Evolutionary conservation across 140 eudicot genomes (phyloP).

Genomic region (Anethum foeniculum): DNA sequence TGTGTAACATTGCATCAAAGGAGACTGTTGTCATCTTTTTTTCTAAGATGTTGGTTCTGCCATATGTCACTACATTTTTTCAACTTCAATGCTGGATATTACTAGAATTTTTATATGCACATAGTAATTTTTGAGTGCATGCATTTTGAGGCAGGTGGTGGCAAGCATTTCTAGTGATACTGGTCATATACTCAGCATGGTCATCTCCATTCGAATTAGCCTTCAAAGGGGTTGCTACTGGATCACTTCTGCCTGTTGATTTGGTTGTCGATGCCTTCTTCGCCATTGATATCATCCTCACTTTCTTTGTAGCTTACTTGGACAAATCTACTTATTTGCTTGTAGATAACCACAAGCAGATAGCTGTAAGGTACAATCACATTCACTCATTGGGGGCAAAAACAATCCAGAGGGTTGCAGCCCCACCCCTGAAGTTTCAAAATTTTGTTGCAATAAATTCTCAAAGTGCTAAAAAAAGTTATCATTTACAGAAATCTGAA

Average conservation of each 20-base stretch:
- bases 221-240: constrained; percentile 48
- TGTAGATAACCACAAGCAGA: constrained; percentile 62
- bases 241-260: constrained; percentile 57
- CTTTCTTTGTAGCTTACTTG: constrained; percentile 88
- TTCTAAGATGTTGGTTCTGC: too few relatives aligned
- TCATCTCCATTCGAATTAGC: constrained; percentile 91
- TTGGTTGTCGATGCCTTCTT: constrained; percentile 73
- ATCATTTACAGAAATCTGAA: too few relatives aligned
- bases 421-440: too few relatives aligned
- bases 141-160: constrained; percentile 47
- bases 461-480: too few relatives aligned
- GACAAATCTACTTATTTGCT: constrained; percentile 79
- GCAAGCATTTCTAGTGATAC: constrained; percentile 76
- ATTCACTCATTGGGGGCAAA: background rate
- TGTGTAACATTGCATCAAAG: background rate
- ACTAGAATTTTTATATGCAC: background rate
- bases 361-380: constrained; percentile 47
- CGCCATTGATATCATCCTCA: constrained; percentile 57
- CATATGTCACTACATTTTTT: too few relatives aligned
- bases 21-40: too few relatives aligned
- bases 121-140: background rate
- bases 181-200: constrained; percentile 94
- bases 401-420: too few relatives aligned
- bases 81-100: background rate
- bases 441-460: too few relatives aligned